These are phyloP conservation scores for Zygosaccharomyces lentus DNA, from an alignment of 805 yeast genomes.

Conservation along the genomic window DNA sequence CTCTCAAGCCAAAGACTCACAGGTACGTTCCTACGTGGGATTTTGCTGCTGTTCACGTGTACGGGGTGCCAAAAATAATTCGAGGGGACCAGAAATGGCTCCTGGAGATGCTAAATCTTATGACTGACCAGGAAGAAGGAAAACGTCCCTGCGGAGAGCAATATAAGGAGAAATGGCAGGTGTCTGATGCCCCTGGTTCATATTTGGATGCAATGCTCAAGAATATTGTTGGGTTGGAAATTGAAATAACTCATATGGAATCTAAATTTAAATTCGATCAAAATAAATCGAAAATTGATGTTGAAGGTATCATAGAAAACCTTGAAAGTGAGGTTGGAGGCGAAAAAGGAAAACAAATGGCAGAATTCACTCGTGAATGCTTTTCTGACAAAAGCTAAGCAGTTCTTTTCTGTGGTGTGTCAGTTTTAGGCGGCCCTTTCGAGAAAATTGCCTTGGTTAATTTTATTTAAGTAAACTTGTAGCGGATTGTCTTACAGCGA, in stretches of 20 bases:
- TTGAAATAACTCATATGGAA: conserved; percentile 44
- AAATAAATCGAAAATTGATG: conserved; percentile 40
- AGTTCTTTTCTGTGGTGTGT: too few species aligned
- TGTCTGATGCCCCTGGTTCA: conserved; percentile 52
- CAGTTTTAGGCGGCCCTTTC: too few species aligned
- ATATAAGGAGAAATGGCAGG: conserved; percentile 44
- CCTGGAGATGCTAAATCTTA: conserved; percentile 39
- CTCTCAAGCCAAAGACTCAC: conserved; percentile 50
- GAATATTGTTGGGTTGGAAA: conserved; percentile 52
- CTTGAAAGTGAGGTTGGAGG: conserved; percentile 39
- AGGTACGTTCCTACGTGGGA: conserved; percentile 59
- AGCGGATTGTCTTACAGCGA: too few species aligned
- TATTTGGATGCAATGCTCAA: conserved; percentile 43
- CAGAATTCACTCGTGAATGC: conserved; percentile 11
- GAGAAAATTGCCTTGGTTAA: too few species aligned
- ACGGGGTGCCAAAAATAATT: conserved; percentile 46
- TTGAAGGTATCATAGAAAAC: conserved; percentile 50
- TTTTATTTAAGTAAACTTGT: too few species aligned
- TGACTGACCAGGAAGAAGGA: conserved; percentile 45
- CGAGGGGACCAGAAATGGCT: conserved; percentile 46
- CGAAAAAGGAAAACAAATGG: conserved; percentile 21
- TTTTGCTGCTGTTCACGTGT: conserved; percentile 41
- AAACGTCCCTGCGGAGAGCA: conserved; percentile 29
- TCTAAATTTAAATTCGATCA: conserved; percentile 61
- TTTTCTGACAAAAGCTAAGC: conserved; percentile 11